Evolutionary conservation across 176 grass and related monocot species (phyloP).

Genomic region (Triticum turgidum): DNA sequence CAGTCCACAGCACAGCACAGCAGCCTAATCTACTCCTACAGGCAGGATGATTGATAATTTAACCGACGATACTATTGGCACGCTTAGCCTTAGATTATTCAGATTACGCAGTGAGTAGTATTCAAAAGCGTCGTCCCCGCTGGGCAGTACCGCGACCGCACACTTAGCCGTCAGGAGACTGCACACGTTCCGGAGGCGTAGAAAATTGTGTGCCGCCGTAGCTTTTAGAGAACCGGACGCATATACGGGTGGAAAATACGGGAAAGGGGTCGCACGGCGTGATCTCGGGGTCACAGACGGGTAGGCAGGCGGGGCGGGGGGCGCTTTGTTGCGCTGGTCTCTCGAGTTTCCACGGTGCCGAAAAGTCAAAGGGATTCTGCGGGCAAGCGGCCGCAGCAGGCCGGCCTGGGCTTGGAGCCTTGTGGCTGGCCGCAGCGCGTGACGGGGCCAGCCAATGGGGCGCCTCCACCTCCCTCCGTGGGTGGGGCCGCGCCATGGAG

Average conservation of each 20-base stretch:
- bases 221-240: not conserved
- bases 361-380: constrained; percentile 36
- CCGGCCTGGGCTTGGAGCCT: constrained; percentile 8
- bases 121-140: not conserved
- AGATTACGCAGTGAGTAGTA: not conserved
- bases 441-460: constrained; percentile 6
- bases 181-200: not conserved
- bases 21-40: too few relatives aligned
- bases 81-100: not conserved
- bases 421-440: constrained; percentile 44
- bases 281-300: not conserved
- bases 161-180: not conserved
- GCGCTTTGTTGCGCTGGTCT: constrained; percentile 4
- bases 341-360: not conserved
- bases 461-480: constrained; percentile 4
- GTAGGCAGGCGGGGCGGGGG: not conserved
- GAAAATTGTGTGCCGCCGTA: not conserved
- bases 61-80: not conserved
- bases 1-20: too few relatives aligned
- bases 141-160: not conserved
- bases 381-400: not conserved
- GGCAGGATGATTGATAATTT: not conserved
- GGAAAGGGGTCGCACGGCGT: constrained; percentile 26
- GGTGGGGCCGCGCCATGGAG: too few relatives aligned
- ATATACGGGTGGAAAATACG: not conserved